These are phyloP conservation scores for Eucalyptus camaldulensis DNA, from an alignment of 345 rosid genomes.

Conservation along the genomic window DNA sequence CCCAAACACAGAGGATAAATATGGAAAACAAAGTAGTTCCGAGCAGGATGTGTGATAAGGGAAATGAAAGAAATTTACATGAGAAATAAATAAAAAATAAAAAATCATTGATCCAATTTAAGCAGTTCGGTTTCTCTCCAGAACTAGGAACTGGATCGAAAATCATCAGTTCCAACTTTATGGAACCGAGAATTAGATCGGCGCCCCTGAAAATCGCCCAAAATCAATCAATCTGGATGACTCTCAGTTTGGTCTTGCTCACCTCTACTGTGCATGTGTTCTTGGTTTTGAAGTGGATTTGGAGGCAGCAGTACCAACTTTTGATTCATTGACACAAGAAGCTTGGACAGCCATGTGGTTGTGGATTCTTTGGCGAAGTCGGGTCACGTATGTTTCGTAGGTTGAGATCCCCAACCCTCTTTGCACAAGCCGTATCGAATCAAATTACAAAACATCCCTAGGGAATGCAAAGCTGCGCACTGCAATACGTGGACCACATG, in stretches of 20 bases:
- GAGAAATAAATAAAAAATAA: too few relatives aligned
- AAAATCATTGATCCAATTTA: accelerated
- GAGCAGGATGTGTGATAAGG: too few relatives aligned
- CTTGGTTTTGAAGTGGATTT: not conserved
- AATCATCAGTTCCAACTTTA: too few relatives aligned
- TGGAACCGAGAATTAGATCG: accelerated
- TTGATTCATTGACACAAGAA: not conserved
- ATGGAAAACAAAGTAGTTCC: too few relatives aligned
- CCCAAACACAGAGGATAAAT: too few relatives aligned
- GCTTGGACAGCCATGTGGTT: not conserved
- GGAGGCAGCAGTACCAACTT: not conserved
- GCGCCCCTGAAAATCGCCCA: accelerated
- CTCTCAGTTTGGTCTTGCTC: too few relatives aligned
- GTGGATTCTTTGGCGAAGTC: not conserved
- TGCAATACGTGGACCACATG: not conserved
- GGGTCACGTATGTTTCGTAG: not conserved
- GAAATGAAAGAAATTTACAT: too few relatives aligned
- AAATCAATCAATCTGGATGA: accelerated
- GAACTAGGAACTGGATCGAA: accelerated
- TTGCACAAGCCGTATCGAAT: not conserved
- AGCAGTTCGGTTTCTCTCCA: accelerated
- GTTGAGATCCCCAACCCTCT: not conserved
- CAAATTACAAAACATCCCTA: not conserved
- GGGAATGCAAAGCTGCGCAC: not conserved
- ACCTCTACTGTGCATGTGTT: not conserved